Evolutionary conservation across 176 grass and related monocot species (phyloP), one percentile per base, ranked within the genome.

Genomic region (Eleusine indica): DNA sequence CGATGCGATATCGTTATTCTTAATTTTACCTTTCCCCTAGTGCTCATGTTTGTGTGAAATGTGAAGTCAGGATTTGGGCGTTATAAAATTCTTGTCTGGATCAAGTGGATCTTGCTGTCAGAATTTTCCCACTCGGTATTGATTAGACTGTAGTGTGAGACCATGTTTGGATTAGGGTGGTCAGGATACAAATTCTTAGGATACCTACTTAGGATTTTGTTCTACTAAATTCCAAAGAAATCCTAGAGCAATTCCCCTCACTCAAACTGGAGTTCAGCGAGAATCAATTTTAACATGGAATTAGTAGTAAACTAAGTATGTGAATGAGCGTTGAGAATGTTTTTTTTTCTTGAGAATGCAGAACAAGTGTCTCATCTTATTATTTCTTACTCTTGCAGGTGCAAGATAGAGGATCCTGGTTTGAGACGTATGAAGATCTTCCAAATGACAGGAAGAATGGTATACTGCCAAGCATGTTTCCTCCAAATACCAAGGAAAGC

Each of bases 391-490:
- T 78, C 67, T 46, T 79, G 42, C 86, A 98, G 96, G 83, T 98
- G 77, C 81, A 85, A 14, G 93, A 98, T 89, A 90, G 39, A 86
- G 93, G 91, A 70, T 82, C 87, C 80, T 98, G 96, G 93, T 87
- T 91, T 63, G 75, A 82, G 48, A 84, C 70, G 52, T 82, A 95
- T 64, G 84, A 92, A 85, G 89, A 98, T 83, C 77, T 98, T 74
- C 89, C 91, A 61, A 17, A 35, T 8, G 21, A 88, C 53, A 91
- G 93, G 82, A 95, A 88, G 51, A 88, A 51, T 88, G 76, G 91
- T 62, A 80, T 98, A 86, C 66, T 91, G 64, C 89, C 91, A 9
- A 93, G 96, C 83, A 98, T 98, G 93, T 98, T 95, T 93, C 91
- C 96, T 65, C 83, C 93, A 87, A 87, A 83, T 37, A 79, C 12